Conservation (phyloP, 495 filamentous ascomycete genomes). For the Cercophora newfieldiana region DNA sequence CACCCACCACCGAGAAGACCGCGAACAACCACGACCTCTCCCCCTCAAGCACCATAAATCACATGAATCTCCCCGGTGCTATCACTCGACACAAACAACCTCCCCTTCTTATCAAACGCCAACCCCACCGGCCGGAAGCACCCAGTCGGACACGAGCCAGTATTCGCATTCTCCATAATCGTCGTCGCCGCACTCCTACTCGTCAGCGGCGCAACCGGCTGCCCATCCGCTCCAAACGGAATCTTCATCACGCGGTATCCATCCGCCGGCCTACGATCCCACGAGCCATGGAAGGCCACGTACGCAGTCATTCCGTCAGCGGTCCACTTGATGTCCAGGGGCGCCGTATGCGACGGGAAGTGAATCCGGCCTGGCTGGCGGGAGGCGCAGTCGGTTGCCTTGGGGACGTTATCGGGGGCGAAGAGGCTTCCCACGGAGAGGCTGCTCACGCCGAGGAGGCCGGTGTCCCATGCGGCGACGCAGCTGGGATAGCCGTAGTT, state of each 20-base stretch:
- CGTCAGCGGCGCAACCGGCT: constrained; percentile 41
- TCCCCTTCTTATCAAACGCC: constrained; percentile 47
- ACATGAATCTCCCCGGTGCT: constrained; percentile 51
- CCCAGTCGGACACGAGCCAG: constrained; percentile 31
- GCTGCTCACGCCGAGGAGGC: constrained; percentile 36
- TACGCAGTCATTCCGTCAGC: constrained; percentile 42
- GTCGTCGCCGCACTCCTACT: constrained; percentile 44
- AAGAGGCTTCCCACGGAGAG: constrained; percentile 51
- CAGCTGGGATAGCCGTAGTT: constrained; percentile 67
- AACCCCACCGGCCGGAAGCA: constrained; percentile 56
- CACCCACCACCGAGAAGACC: no score
- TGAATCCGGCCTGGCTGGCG: constrained; percentile 47
- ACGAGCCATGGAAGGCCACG: constrained; percentile 60
- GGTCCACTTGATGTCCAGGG: constrained; percentile 55
- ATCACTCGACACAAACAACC: constrained; percentile 52
- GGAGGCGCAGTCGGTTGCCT: constrained; percentile 29
- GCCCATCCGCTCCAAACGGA: constrained; percentile 45
- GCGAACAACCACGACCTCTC: no score
- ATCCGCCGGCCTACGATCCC: constrained; percentile 42
- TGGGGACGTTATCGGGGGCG: constrained; percentile 34
- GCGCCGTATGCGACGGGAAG: constrained; percentile 57
- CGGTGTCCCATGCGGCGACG: constrained; percentile 58
- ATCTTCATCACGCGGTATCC: constrained; percentile 52
- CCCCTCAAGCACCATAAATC: constrained; percentile 40
- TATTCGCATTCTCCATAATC: constrained; percentile 48